Percentiles rank a stretch among this genome's conserved stretches.
Conservation (phyloP, 1,284 basidiomycete genomes). For the Ceratobasidium sp. region DNA sequence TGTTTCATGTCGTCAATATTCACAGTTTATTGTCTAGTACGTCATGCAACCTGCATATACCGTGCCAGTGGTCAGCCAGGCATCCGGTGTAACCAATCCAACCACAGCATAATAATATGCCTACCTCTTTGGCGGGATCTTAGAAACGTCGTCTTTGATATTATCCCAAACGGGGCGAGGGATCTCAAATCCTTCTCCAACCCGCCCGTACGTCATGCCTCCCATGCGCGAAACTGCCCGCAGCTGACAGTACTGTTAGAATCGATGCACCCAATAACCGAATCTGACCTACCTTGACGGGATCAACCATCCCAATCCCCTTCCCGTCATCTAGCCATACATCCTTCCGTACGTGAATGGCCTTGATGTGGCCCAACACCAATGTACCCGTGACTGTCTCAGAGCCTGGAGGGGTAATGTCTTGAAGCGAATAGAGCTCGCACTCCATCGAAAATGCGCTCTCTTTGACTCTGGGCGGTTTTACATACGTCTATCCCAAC, state of each 20-base stretch:
- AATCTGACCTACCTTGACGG: slow-evolving; percentile 51
- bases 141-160: slow-evolving; percentile 50
- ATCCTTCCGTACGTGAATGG: slow-evolving; percentile 64
- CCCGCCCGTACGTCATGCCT: slow-evolving; percentile 62
- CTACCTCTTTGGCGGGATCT: slow-evolving; percentile 11
- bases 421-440: slow-evolving; percentile 53
- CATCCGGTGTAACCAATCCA: background rate
- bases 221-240: slow-evolving; percentile 69
- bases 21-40: background rate
- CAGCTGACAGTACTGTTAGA: slow-evolving; percentile 46
- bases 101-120: background rate
- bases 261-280: background rate
- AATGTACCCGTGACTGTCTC: slow-evolving; percentile 60
- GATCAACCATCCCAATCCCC: slow-evolving; percentile 61
- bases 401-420: slow-evolving; percentile 34
- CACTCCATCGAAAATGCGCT: slow-evolving; percentile 77
- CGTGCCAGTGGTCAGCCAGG: background rate
- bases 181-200: slow-evolving; percentile 65
- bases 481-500: slow-evolving; percentile 56
- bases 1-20: background rate
- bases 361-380: slow-evolving; percentile 68
- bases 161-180: slow-evolving; percentile 64
- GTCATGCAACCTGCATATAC: background rate
- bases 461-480: slow-evolving; percentile 71
- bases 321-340: slow-evolving; percentile 53